A percentile compares a stretch with the other conserved stretches of the same genome.
phyloP scores from a whole-genome alignment of 257 asterid species.

The Osmanthus fragrans region DNA sequence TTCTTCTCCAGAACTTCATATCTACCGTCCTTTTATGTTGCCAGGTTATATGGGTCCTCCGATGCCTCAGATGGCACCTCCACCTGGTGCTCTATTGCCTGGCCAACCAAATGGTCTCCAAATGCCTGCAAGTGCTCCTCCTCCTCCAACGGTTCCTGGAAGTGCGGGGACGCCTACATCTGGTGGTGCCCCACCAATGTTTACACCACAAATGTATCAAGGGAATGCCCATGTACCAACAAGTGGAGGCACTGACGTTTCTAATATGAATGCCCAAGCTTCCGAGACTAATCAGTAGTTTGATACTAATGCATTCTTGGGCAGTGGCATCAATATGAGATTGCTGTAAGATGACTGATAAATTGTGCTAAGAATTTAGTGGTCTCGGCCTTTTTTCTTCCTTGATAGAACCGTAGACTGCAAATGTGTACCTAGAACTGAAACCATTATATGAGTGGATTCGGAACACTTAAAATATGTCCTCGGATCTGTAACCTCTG shows the following conservation, averaged over 20 bases:
- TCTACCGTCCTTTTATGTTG: neutral
- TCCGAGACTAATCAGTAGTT: constrained; percentile 49
- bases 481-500: neutral
- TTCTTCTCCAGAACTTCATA: neutral
- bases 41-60: constrained; percentile 59
- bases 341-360: constrained; percentile 16
- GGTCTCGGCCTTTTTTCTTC: constrained; percentile 6
- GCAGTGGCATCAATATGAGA: constrained; percentile 11
- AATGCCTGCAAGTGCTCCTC: constrained; percentile 56
- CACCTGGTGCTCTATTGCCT: constrained; percentile 65
- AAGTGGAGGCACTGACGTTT: constrained; percentile 44
- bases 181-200: constrained; percentile 48
- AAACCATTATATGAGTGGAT: neutral
- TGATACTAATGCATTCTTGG: constrained; percentile 13
- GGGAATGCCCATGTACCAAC: constrained; percentile 48
- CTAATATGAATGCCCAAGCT: constrained; percentile 41
- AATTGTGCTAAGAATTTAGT: constrained; percentile 28
- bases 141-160: constrained; percentile 62
- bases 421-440: constrained; percentile 11
- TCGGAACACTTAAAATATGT: neutral
- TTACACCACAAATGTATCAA: constrained; percentile 64
- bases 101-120: constrained; percentile 74
- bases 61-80: constrained; percentile 68
- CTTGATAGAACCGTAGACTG: constrained; percentile 7
- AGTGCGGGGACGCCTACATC: constrained; percentile 52